A percentile compares a stretch with the other conserved stretches of the same genome.
Evolutionary conservation across 2,329 filamentous ascomycete species (phyloP).

Genomic region (Furcasterigmium sp.): DNA sequence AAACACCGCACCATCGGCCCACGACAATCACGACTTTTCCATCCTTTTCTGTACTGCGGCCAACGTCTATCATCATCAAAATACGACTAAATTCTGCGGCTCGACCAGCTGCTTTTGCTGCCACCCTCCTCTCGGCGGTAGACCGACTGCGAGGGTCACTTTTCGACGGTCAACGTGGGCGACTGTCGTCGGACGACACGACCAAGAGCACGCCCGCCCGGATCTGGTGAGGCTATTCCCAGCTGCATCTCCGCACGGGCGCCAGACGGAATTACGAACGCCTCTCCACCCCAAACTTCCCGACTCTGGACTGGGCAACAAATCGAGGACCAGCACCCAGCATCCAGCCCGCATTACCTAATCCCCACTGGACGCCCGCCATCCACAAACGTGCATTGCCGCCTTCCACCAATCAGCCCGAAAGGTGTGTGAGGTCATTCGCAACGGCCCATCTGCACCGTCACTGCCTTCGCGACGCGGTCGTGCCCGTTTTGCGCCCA

Average conservation of each 20-base stretch:
- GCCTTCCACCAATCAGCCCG: background rate
- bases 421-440: conserved; percentile 13
- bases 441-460: conserved; percentile 1
- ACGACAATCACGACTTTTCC: conserved; percentile 22
- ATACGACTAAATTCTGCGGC: conserved; percentile 17
- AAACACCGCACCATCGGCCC: conserved; percentile 28
- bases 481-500: background rate
- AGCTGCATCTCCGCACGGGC: conserved; percentile 11
- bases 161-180: conserved; percentile 1
- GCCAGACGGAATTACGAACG: conserved; percentile 5
- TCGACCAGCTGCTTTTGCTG: background rate
- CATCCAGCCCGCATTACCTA: conserved; percentile 11
- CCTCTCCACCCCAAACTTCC: background rate
- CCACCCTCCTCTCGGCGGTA: background rate
- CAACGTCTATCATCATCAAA: conserved; percentile 26
- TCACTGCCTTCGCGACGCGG: background rate
- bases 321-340: conserved; percentile 5
- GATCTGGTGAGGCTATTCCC: conserved; percentile 17
- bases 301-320: background rate
- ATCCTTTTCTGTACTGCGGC: conserved; percentile 32
- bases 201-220: conserved; percentile 4
- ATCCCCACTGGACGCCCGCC: conserved; percentile 6
- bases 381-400: conserved; percentile 1
- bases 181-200: conserved; percentile 6
- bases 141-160: background rate